Evolutionary conservation across 2,329 filamentous ascomycete genomes (phyloP).

Genomic region (Trichoderma atrobrunneum): DNA sequence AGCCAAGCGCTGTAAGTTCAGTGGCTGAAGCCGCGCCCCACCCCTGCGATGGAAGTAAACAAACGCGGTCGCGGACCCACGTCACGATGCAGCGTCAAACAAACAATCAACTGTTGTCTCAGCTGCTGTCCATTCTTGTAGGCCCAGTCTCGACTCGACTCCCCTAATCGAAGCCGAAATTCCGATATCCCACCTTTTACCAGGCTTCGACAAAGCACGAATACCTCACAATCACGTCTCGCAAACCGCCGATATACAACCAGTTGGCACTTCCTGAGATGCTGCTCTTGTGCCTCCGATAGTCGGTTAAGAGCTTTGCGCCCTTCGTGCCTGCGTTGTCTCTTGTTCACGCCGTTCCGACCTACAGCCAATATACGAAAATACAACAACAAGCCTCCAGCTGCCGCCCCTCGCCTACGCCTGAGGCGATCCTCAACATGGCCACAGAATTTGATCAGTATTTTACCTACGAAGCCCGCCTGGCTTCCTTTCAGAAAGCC

Average conservation of each 20-base stretch:
- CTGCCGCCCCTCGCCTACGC: neutral
- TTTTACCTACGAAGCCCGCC: slow-evolving; percentile 69
- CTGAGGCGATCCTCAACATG: slow-evolving; percentile 16
- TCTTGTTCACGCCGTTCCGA: neutral
- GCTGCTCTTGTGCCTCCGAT: slow-evolving; percentile 1
- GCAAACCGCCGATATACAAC: neutral
- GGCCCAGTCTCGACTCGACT: neutral
- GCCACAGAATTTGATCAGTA: slow-evolving; percentile 38
- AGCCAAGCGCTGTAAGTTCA: neutral
- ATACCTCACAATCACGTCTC: neutral
- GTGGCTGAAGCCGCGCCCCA: slow-evolving; percentile 9
- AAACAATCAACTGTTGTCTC: slow-evolving; percentile 1
- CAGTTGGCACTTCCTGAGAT: slow-evolving; percentile 14
- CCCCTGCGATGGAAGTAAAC: slow-evolving; percentile 30
- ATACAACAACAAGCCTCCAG: neutral
- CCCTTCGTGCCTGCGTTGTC: slow-evolving; percentile 9
- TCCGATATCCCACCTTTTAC: neutral
- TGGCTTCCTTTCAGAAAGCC: slow-evolving; percentile 72
- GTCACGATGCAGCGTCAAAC: slow-evolving; percentile 5
- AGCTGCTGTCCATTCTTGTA: neutral
- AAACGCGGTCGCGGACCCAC: slow-evolving; percentile 29
- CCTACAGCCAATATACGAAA: neutral
- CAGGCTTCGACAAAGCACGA: neutral
- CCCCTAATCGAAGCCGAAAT: neutral
- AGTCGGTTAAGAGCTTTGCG: slow-evolving; percentile 1